Percentiles rank a stretch among this genome's conserved stretches.
Conservation (phyloP, 768 basidiomycete species). For the Rubroboletus satanas region DNA sequence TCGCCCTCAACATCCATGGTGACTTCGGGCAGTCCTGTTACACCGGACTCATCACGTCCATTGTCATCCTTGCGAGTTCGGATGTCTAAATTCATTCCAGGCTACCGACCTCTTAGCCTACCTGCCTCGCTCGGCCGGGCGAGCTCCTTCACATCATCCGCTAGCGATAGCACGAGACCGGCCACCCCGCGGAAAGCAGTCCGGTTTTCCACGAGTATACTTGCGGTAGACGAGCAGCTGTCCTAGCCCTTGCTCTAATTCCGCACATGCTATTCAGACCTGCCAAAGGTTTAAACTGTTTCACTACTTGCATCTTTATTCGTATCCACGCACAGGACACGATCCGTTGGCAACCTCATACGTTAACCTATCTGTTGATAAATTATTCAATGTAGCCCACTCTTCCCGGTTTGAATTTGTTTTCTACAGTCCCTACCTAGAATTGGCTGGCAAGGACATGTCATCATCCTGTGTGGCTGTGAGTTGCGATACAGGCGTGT, state of each 20-base stretch:
- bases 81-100: conserved; percentile 51
- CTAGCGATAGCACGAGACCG: conserved; percentile 35
- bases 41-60: conserved; percentile 27
- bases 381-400: conserved; percentile 33
- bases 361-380: conserved; percentile 24
- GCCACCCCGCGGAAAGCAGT: conserved; percentile 56
- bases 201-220: conserved; percentile 51
- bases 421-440: neutral
- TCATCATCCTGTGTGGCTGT: conserved; percentile 30
- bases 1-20: conserved; percentile 35
- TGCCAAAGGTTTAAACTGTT: conserved; percentile 9
- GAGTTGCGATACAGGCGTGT: conserved; percentile 4
- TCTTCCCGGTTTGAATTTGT: conserved; percentile 4
- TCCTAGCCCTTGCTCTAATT: conserved; percentile 10
- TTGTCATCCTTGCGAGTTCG: conserved; percentile 43
- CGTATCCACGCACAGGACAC: conserved; percentile 19
- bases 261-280: conserved; percentile 2
- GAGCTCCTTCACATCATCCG: conserved; percentile 31
- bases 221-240: conserved; percentile 24
- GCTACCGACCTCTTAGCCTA: conserved; percentile 37
- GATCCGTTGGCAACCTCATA: conserved; percentile 9
- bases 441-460: conserved; percentile 7
- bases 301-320: conserved; percentile 22
- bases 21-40: conserved; percentile 30
- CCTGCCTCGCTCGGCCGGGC: conserved; percentile 33